Percentiles rank a stretch among this genome's conserved stretches.
Conservation (phyloP, 2,329 filamentous ascomycete species). For the Scedosporium boydii region DNA sequence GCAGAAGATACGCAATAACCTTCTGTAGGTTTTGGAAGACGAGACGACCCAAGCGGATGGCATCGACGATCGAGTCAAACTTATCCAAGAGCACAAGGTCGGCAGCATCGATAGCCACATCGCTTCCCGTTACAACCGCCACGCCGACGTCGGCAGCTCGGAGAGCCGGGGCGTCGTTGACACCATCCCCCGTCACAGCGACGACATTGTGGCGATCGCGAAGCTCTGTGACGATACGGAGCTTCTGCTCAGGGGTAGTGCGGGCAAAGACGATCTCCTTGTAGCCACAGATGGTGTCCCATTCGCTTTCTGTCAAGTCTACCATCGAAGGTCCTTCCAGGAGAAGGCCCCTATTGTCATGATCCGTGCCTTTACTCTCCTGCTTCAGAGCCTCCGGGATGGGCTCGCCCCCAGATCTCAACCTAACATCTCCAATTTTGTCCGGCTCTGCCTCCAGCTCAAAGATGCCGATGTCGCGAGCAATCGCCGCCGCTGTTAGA, state of each 20-base stretch:
- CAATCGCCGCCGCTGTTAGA: no score
- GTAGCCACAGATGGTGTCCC: slow-evolving; percentile 37
- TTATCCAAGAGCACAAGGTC: slow-evolving; percentile 62
- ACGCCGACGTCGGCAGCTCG: slow-evolving; percentile 62
- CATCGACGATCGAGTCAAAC: slow-evolving; percentile 61
- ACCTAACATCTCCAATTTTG: no score
- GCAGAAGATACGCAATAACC: no score
- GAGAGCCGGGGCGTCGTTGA: slow-evolving; percentile 57
- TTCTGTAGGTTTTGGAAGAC: slow-evolving; percentile 32
- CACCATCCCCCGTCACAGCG: slow-evolving; percentile 67
- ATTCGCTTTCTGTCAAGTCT: slow-evolving; percentile 37
- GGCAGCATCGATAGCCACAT: slow-evolving; percentile 54
- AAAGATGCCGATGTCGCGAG: no score
- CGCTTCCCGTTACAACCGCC: slow-evolving; percentile 53
- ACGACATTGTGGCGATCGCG: slow-evolving; percentile 48
- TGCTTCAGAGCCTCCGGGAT: no score
- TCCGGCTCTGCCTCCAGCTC: no score
- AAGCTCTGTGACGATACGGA: slow-evolving; percentile 61
- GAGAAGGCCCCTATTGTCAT: slow-evolving; percentile 17
- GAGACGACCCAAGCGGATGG: slow-evolving; percentile 38
- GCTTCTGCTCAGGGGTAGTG: slow-evolving; percentile 49
- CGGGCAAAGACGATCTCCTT: slow-evolving; percentile 41
- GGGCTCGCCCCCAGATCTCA: no score
- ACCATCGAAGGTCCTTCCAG: slow-evolving; percentile 50
- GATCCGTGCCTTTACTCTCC: not conserved